A percentile compares a stretch with the other conserved stretches of the same genome.
These are phyloP conservation scores for Pestalotiopsis sp. DNA, from an alignment of 2,329 filamentous ascomycete species.

Conservation along the genomic window DNA sequence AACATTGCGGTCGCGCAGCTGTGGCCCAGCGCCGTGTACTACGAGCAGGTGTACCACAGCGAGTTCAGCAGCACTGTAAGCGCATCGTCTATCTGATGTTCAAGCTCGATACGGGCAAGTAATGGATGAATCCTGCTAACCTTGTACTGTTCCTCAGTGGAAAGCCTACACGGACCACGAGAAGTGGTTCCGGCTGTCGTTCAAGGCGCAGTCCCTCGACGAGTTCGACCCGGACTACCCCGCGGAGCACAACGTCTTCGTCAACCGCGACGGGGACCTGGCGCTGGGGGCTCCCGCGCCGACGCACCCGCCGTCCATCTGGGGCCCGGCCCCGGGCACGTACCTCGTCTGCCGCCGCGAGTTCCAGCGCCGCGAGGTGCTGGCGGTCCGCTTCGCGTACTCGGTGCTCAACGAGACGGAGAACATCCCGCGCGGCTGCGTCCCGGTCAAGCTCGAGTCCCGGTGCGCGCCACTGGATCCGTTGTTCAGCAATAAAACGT, in stretches of 20 bases:
- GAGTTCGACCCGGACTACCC: slow-evolving; percentile 9
- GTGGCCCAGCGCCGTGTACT: not conserved
- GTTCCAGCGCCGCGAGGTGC: not conserved
- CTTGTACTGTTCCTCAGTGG: not conserved
- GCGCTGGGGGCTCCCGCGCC: slow-evolving; percentile 1
- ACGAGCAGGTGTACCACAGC: slow-evolving; percentile 4
- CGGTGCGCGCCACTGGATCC: slow-evolving; percentile 2
- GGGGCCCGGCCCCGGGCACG: slow-evolving; percentile 1
- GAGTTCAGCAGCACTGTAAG: not conserved
- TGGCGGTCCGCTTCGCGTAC: slow-evolving; percentile 5
- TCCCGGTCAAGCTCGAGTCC: slow-evolving; percentile 4
- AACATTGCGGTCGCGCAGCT: slow-evolving; percentile 4
- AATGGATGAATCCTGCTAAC: not conserved
- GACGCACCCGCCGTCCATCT: slow-evolving; percentile 2
- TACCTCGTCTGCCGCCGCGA: slow-evolving; percentile 3
- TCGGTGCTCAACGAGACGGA: slow-evolving; percentile 8
- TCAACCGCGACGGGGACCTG: slow-evolving; percentile 2
- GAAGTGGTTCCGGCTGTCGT: not conserved
- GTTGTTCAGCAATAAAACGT: not conserved
- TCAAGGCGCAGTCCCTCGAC: slow-evolving; percentile 2
- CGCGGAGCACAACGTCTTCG: slow-evolving; percentile 7
- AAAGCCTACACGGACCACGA: slow-evolving; percentile 7
- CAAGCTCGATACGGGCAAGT: too few relatives aligned
- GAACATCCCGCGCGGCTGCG: not conserved
- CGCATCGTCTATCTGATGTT: too few relatives aligned